Evolutionary conservation across 1,139 yeast genomes (phyloP), one percentile per base, ranked within the genome.

Genomic region (Debaryomyces fabryi): DNA sequence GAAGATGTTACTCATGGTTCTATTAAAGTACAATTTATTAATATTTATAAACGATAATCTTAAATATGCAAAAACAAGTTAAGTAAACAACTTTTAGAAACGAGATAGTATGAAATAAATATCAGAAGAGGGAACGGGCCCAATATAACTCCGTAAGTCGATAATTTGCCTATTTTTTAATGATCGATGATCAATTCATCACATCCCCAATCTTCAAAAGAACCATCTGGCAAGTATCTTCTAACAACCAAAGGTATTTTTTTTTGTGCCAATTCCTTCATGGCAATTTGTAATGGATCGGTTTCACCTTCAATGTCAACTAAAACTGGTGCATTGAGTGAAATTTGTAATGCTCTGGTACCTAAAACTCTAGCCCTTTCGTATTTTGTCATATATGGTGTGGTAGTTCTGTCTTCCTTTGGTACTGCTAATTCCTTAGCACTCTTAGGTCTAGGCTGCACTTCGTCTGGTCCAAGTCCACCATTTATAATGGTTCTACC

Each of bases 261-360:
- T 70, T 90, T 86, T 68, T 93, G 98, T 1, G 96, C 82, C 57
- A 93, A 79, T 69, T 93, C 99, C 70, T 95, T 93, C 91, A 91
- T 88, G 52, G 99, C 97, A 52, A 93, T 93, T 68, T 92, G 97
- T 63, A 93, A 76, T n/a, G 99, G 99, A 68, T 93, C 99, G 6
- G 99, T 93, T 69, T 95, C 99, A 62, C 99, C 99, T 72, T 93
- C 99, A 52, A 93, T 82, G 61, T 95, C 99, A 40, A 95, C 99
- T 65, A 93, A 81, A 4, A 93, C 99, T 2, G 99, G 99, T 0
- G 99, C 99, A 65, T 93, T 93, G 87, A 93, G 88, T 30, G 97
- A 88, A 58, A 93, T 93, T 70, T 93, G 99, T 56, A 93, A 75
- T 0, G 99, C 98, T 60, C 99, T 82, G 9, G 99, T 93, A 30